A percentile compares a stretch with the other conserved stretches of the same genome.
phyloP scores from a whole-genome alignment of 495 filamentous ascomycete species.

The Tuber borchii region DNA sequence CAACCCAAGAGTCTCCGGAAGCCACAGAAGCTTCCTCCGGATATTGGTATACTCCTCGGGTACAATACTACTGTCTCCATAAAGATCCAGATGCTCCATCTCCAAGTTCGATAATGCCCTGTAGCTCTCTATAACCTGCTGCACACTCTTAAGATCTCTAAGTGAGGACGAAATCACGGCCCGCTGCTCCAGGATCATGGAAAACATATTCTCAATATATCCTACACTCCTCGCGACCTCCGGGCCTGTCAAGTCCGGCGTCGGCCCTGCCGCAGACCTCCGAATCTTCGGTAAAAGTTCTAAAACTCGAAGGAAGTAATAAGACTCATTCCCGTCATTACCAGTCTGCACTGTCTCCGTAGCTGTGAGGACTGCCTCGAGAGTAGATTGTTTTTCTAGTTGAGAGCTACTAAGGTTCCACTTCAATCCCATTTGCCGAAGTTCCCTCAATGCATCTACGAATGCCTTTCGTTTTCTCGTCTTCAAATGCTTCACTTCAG shows the following conservation, averaged over 20 bases:
- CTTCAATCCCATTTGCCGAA: slow-evolving; percentile 83
- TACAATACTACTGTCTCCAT: slow-evolving; percentile 15
- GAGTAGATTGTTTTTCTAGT: slow-evolving; percentile 63
- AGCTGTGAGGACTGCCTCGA: slow-evolving; percentile 58
- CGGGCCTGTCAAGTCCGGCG: slow-evolving; percentile 70
- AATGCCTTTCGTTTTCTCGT: slow-evolving; percentile 84
- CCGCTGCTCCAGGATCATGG: slow-evolving; percentile 63
- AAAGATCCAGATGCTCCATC: slow-evolving; percentile 3
- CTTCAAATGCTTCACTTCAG: slow-evolving; percentile 76
- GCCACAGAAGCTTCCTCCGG: slow-evolving; percentile 28
- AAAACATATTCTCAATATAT: slow-evolving; percentile 72
- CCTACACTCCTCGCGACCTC: slow-evolving; percentile 72
- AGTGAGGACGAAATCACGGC: slow-evolving; percentile 48
- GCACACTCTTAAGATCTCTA: slow-evolving; percentile 35
- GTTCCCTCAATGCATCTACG: slow-evolving; percentile 70
- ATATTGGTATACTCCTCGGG: slow-evolving; percentile 13
- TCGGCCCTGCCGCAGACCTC: slow-evolving; percentile 60
- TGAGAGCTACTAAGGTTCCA: slow-evolving; percentile 64
- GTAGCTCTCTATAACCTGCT: slow-evolving; percentile 20
- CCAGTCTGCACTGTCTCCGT: slow-evolving; percentile 17
- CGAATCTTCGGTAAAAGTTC: slow-evolving; percentile 64
- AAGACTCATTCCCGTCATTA: slow-evolving; percentile 44
- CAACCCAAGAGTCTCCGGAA: slow-evolving; percentile 30
- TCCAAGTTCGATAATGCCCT: slow-evolving; percentile 22
- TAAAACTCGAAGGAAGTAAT: slow-evolving; percentile 70